Conservation (phyloP, 768 basidiomycete genomes). For the Trametes cinnabarina region DNA sequence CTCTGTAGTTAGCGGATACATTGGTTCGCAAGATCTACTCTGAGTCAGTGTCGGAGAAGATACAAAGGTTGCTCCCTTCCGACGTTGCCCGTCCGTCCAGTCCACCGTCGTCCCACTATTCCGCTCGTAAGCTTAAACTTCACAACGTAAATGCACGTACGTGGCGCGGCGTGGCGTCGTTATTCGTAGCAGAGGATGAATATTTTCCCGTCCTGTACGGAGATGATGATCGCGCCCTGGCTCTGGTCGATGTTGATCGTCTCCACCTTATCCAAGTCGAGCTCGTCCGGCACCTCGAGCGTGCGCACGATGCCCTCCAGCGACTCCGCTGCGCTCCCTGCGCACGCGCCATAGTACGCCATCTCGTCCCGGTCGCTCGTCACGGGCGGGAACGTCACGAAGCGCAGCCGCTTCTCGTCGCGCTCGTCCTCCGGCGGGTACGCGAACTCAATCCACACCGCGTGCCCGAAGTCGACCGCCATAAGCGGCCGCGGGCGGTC, state of each 20-base stretch:
- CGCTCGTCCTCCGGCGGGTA: constrained; percentile 32
- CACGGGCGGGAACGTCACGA: constrained; percentile 68
- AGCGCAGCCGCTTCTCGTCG: constrained; percentile 55
- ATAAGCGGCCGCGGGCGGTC: constrained; percentile 66
- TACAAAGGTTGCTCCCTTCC: no score
- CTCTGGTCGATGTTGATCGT: constrained; percentile 78
- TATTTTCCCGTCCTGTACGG: constrained; percentile 64
- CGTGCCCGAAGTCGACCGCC: constrained; percentile 87
- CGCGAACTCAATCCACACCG: constrained; percentile 74
- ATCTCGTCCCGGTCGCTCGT: constrained; percentile 22
- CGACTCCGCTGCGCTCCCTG: constrained; percentile 35
- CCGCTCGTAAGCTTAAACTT: no score
- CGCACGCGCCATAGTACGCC: constrained; percentile 8
- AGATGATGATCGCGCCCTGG: constrained; percentile 70
- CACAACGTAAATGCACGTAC: no score
- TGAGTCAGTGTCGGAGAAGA: constrained; percentile 1
- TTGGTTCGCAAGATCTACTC: constrained; percentile 8
- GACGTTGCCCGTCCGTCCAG: neutral
- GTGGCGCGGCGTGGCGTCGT: neutral
- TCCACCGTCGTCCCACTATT: neutral
- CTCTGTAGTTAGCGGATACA: constrained; percentile 15
- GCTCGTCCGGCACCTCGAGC: constrained; percentile 59
- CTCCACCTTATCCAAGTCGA: constrained; percentile 65
- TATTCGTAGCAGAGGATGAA: constrained; percentile 69
- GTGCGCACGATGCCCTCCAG: constrained; percentile 50